Percentiles rank a stretch among this genome's conserved stretches.
Conservation (phyloP, 1,284 basidiomycete species). For the Irpex lacteus region DNA sequence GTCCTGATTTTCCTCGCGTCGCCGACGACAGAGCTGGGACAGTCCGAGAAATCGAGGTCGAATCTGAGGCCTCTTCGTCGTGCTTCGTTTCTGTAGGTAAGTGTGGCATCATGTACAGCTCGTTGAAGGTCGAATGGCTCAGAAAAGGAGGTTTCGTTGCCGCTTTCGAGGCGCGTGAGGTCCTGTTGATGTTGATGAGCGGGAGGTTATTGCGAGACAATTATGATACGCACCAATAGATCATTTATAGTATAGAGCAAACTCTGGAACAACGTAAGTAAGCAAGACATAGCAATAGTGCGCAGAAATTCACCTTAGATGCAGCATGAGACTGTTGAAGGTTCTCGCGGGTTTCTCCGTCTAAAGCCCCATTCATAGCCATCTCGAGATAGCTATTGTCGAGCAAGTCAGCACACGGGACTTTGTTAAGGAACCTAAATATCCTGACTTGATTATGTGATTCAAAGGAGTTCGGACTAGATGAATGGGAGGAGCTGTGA, state of each 20-base stretch:
- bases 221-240: conserved; percentile 47
- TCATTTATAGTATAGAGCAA: conserved; percentile 86
- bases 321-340: conserved; percentile 78
- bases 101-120: conserved; percentile 70
- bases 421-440: background rate
- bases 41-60: conserved; percentile 49
- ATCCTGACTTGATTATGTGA: conserved; percentile 66
- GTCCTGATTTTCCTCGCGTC: conserved; percentile 78
- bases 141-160: conserved; percentile 77
- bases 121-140: conserved; percentile 77
- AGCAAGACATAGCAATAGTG: conserved; percentile 1
- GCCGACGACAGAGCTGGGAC: conserved; percentile 64
- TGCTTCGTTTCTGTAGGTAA: conserved; percentile 69
- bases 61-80: conserved; percentile 66
- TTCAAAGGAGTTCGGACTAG: conserved; percentile 72
- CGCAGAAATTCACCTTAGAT: conserved; percentile 54
- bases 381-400: conserved; percentile 74
- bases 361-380: conserved; percentile 78
- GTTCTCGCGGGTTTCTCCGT: conserved; percentile 78
- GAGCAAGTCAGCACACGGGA: conserved; percentile 3
- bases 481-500: background rate
- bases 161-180: conserved; percentile 79
- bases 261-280: conserved; percentile 36
- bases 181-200: conserved; percentile 42
- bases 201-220: background rate